These are phyloP conservation scores for Beauveria sp. DNA, from an alignment of 2,329 filamentous ascomycete species.

Conservation along the genomic window DNA sequence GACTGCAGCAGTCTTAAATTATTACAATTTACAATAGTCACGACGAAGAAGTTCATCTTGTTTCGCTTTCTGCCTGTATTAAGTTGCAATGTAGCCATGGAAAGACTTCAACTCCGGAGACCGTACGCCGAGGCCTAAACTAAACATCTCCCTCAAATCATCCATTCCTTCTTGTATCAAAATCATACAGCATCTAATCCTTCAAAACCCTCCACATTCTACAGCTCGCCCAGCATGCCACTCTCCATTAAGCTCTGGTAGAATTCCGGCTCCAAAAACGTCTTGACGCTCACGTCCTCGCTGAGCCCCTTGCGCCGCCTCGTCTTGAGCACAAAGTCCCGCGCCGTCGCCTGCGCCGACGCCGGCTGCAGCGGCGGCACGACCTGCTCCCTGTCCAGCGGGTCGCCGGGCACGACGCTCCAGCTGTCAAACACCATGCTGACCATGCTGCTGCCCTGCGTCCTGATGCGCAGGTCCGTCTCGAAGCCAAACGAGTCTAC, in stretches of 20 bases:
- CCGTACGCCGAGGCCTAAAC: conserved; percentile 8
- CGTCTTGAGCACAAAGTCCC: conserved; percentile 96
- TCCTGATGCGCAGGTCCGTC: conserved; percentile 93
- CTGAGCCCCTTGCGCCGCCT: conserved; percentile 85
- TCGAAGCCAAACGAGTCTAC: conserved; percentile 98
- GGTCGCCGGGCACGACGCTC: conserved; percentile 93
- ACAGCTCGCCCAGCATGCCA: conserved; percentile 63
- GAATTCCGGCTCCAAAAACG: conserved; percentile 92
- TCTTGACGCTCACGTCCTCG: conserved; percentile 92
- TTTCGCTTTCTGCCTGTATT: background rate
- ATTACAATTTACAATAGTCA: background rate
- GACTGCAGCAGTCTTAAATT: background rate
- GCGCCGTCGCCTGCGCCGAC: conserved; percentile 76
- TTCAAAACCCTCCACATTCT: background rate
- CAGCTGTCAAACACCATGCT: conserved; percentile 92
- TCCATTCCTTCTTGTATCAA: conserved; percentile 11
- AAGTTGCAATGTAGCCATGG: background rate
- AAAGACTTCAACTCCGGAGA: conserved; percentile 1
- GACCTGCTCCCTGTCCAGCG: conserved; percentile 79
- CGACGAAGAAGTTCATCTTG: background rate
- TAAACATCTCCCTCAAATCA: background rate
- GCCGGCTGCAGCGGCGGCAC: conserved; percentile 82
- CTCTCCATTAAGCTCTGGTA: conserved; percentile 84
- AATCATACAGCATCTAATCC: background rate
- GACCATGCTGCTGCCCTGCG: conserved; percentile 84